A percentile compares a stretch with the other conserved stretches of the same genome.
phyloP scores from a whole-genome alignment of 352 stramenopile species.

The Phytophthora fragariae region DNA sequence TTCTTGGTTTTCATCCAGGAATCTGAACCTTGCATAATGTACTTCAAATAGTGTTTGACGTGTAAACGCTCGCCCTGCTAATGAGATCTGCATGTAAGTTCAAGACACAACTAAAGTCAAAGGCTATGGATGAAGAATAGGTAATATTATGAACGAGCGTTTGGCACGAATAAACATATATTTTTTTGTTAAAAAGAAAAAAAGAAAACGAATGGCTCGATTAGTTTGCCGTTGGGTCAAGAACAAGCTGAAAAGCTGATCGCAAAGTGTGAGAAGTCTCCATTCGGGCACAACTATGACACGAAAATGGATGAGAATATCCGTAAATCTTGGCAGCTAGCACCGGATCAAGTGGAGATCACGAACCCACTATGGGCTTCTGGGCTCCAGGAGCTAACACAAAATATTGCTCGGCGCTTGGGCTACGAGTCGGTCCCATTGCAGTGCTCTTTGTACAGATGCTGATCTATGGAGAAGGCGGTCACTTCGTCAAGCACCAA shows the following conservation, averaged over 20 bases:
- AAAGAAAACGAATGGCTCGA: background rate
- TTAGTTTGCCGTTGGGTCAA: background rate
- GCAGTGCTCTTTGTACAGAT: constrained; percentile 47
- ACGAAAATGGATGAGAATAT: constrained; percentile 17
- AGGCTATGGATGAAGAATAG: too few species aligned
- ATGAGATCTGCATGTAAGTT: too few species aligned
- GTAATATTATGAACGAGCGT: too few species aligned
- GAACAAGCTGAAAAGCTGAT: constrained; percentile 24
- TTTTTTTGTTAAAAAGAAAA: background rate
- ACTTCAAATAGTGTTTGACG: too few species aligned
- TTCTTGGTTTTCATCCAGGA: too few species aligned
- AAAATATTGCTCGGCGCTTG: constrained; percentile 4
- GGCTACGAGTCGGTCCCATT: constrained; percentile 23
- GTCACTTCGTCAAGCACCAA: constrained; percentile 50
- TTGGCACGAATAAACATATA: too few species aligned
- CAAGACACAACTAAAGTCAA: too few species aligned
- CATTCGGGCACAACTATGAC: constrained; percentile 20
- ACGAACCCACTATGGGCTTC: constrained; percentile 6
- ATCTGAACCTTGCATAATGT: too few species aligned
- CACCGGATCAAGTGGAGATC: constrained; percentile 19
- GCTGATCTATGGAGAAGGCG: constrained; percentile 50
- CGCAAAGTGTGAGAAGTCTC: constrained; percentile 22
- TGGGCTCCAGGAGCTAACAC: constrained; percentile 5
- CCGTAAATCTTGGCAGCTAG: constrained; percentile 22
- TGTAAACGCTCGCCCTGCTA: too few species aligned